Percentiles rank a stretch among this genome's conserved stretches.
These are phyloP conservation scores for Trifolium repens DNA, from an alignment of 306 rosid species.

Conservation along the genomic window DNA sequence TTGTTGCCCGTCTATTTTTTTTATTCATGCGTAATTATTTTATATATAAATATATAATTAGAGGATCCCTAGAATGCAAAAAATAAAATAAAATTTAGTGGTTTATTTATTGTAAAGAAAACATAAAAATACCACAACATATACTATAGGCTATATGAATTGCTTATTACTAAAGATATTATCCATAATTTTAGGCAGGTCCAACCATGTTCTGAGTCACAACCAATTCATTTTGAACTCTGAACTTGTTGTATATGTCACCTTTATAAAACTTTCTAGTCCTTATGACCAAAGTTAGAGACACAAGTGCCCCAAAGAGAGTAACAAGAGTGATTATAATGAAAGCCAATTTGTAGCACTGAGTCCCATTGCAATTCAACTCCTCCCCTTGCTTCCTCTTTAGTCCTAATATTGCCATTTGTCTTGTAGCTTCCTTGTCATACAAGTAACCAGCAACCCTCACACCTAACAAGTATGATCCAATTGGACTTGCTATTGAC, in stretches of 20 bases:
- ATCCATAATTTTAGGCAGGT: conserved; percentile 6
- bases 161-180: too few species aligned
- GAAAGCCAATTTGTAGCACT: conserved; percentile 53
- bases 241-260: conserved; percentile 57
- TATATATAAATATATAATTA: too few species aligned
- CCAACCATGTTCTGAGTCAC: conserved; percentile 24
- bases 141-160: too few species aligned
- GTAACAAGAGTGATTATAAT: conserved; percentile 47
- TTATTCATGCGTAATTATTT: too few species aligned
- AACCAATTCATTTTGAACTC: conserved; percentile 39
- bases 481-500: conserved; percentile 70
- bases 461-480: conserved; percentile 53
- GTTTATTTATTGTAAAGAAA: too few species aligned
- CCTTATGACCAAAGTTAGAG: conserved; percentile 53
- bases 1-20: too few species aligned
- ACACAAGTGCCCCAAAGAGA: conserved; percentile 55
- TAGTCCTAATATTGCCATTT: conserved; percentile 41
- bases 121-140: too few species aligned
- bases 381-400: conserved; percentile 48
- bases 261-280: conserved; percentile 55
- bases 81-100: too few species aligned
- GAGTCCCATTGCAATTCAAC: conserved; percentile 52
- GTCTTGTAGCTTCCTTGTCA: conserved; percentile 52
- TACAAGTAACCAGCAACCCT: conserved; percentile 53
- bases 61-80: too few species aligned